phyloP scores from a whole-genome alignment of 805 yeast genomes.

The Saccharomycopsis sp. region DNA sequence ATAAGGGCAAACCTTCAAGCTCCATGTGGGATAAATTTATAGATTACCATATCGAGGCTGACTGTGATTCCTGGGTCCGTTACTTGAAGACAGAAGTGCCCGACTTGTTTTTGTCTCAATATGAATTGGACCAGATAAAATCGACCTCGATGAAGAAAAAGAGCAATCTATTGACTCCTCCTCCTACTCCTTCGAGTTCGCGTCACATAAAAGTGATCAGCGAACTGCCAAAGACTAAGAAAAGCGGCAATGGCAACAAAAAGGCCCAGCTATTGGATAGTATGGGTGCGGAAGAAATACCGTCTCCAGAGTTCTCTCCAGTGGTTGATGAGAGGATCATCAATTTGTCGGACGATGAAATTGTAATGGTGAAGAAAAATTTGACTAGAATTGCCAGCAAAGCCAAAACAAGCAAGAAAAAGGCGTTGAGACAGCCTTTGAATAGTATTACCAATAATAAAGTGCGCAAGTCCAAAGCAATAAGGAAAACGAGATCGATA shows the following conservation, averaged over 20 bases:
- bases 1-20: conserved; percentile 56
- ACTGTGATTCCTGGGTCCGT: conserved; percentile 77
- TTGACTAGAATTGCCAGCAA: background rate
- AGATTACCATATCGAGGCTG: conserved; percentile 73
- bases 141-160: conserved; percentile 8
- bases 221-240: background rate
- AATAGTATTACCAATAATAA: background rate
- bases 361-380: background rate
- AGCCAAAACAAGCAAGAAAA: background rate
- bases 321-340: background rate
- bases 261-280: background rate
- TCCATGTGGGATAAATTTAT: conserved; percentile 63
- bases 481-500: background rate
- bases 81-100: conserved; percentile 50
- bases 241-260: background rate
- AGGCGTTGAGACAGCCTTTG: background rate
- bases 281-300: background rate
- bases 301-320: background rate
- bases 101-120: conserved; percentile 52
- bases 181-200: conserved; percentile 14
- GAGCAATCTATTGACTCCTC: conserved; percentile 15
- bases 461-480: background rate
- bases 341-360: background rate
- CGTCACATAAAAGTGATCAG: background rate
- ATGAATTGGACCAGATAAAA: conserved; percentile 27